Evolutionary conservation across 2,329 filamentous ascomycete species (phyloP), one percentile per base, ranked within the genome.

Genomic region (Trichoderma koningiopsis): DNA sequence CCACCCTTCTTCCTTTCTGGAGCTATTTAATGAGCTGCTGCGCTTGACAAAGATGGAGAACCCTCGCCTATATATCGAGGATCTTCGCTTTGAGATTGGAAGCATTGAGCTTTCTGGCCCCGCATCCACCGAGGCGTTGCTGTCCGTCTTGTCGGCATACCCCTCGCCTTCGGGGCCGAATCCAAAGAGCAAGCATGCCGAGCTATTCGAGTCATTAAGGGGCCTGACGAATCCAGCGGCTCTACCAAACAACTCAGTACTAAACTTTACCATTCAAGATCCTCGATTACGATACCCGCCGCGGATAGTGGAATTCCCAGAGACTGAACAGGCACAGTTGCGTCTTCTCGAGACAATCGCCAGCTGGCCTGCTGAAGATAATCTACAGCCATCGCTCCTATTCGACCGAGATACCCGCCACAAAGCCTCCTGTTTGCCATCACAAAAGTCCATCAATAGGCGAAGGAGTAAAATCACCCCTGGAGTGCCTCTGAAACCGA

Each of bases 201-300:
- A 79, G 47, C 79, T 84, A 3, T 90, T 90, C 72, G 77, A 77
- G 62, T 82, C 83, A 10, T 79, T 92, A 2, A 77, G 78, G 16
- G 84, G 87, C 2, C 81, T 94, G 11, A 89, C 88, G 6, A 92
- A 93, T 74, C 86, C 91, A 2, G 86, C 90, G 0, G 84, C 89
- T 2, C 82, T 97, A 1, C 93, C 94, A 4, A 77, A 83, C 22
- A 90, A 92, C 65, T 86, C 91, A 1, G 77, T 96, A 4, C 81
- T 98, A 4, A 84, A 87, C 0, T 96, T 98, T 77, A 84, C 88
- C 2, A 83, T 92, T 4, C 85, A 89, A 65, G 96, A 99, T 76
- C 94, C 95, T 35, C 90, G 95, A 10, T 85, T 98, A 19, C 85
- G 87, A 69, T 91, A 94, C 76, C 94, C 94, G 11, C 91, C 92